Evolutionary conservation across 2,329 filamentous ascomycete species (phyloP).

Genomic region (Pleomassaria siparia): DNA sequence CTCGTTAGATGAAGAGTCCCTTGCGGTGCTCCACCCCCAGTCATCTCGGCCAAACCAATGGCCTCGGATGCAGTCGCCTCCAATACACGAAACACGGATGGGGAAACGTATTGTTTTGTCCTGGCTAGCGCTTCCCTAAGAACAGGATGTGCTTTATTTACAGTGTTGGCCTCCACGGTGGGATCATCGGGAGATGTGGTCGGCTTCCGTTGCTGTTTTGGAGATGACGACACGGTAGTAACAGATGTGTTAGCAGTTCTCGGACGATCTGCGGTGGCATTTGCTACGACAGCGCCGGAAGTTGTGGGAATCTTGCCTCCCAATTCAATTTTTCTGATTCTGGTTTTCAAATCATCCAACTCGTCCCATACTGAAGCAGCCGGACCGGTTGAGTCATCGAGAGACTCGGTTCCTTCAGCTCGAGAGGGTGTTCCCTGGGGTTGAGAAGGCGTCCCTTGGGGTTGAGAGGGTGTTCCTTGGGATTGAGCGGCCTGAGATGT

Average conservation of each 20-base stretch:
- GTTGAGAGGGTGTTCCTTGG: conserved; percentile 21
- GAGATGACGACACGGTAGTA: conserved; percentile 88
- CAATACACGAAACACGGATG: conserved; percentile 74
- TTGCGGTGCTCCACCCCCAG: conserved; percentile 70
- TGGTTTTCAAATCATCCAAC: conserved; percentile 89
- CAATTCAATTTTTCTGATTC: conserved; percentile 85
- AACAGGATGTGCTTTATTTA: conserved; percentile 69
- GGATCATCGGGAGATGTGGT: conserved; percentile 46
- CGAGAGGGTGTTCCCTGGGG: conserved; percentile 32
- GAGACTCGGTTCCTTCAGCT: conserved; percentile 69
- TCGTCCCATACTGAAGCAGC: conserved; percentile 98
- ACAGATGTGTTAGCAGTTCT: conserved; percentile 87
- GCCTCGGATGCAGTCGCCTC: conserved; percentile 83
- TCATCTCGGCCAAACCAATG: conserved; percentile 73
- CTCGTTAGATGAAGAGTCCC: conserved; percentile 64
- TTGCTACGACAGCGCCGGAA: conserved; percentile 69
- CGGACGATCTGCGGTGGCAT: conserved; percentile 76
- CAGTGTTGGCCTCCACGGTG: conserved; percentile 47
- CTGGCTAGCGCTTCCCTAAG: conserved; percentile 80
- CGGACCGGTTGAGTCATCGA: conserved; percentile 78
- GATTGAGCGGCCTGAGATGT: conserved; percentile 26
- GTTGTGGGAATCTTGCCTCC: conserved; percentile 85
- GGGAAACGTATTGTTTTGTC: conserved; percentile 67
- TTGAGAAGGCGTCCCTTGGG: conserved; percentile 49
- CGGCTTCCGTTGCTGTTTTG: conserved; percentile 66